Percentiles rank a stretch among this genome's conserved stretches.
Conservation (phyloP, 768 basidiomycete species). For the Tylopilus sp. region DNA sequence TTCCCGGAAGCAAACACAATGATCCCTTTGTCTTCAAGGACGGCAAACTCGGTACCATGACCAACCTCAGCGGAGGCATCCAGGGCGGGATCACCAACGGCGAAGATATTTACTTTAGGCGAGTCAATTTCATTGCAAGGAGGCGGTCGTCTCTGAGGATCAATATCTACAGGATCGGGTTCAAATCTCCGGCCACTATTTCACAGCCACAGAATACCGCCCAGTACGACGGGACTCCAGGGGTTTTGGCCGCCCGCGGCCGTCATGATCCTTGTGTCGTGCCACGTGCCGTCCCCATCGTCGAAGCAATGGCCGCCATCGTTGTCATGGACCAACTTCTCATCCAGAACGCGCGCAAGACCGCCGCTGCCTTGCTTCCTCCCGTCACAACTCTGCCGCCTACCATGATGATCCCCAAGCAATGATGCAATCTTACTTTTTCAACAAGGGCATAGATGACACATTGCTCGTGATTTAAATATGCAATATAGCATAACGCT, state of each 20-base stretch:
- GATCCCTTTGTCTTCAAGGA: conserved; percentile 74
- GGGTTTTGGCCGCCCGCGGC: conserved; percentile 85
- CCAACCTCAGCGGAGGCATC: conserved; percentile 96
- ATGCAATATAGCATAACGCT: not conserved
- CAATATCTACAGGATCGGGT: conserved; percentile 68
- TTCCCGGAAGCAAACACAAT: conserved; percentile 92
- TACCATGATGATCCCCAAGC: conserved; percentile 75
- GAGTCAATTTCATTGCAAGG: conserved; percentile 19
- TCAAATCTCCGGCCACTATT: conserved; percentile 99
- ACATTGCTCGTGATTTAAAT: not conserved
- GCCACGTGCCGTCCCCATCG: conserved; percentile 94
- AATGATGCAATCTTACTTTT: conserved; percentile 10
- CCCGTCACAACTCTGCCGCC: conserved; percentile 85
- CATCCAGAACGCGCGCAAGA: conserved; percentile 80
- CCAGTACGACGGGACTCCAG: conserved; percentile 89
- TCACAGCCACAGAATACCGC: conserved; percentile 87
- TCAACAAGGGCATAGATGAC: conserved; percentile 1
- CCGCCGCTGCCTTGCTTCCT: conserved; percentile 76
- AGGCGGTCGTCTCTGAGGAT: conserved; percentile 6
- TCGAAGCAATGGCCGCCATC: conserved; percentile 95
- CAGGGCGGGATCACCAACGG: conserved; percentile 99
- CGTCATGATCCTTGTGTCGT: conserved; percentile 98
- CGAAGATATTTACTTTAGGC: conserved; percentile 97
- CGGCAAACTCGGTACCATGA: conserved; percentile 75
- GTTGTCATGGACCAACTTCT: conserved; percentile 94